phyloP scores from a whole-genome alignment of 1,284 basidiomycete species.

The Heliocybe sulcata region DNA sequence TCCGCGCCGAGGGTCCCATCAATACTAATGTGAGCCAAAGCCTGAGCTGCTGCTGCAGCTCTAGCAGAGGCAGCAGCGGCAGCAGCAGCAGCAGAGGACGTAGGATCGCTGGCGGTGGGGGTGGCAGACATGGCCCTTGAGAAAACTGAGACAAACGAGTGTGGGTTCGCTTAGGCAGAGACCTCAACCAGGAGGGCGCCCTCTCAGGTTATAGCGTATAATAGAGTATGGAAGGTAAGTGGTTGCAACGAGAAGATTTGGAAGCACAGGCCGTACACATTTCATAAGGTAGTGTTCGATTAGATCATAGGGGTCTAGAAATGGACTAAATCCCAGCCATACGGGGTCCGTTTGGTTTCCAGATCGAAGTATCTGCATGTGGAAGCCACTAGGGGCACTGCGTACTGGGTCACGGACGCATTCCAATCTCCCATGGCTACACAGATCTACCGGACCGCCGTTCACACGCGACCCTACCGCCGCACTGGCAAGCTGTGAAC shows the following conservation, averaged over 20 bases:
- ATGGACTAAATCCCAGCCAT: no score
- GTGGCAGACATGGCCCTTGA: background rate
- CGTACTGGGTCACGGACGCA: no score
- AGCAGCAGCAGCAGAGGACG: no score
- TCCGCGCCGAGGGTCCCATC: background rate
- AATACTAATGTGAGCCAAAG: background rate
- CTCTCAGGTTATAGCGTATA: background rate
- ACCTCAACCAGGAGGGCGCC: background rate
- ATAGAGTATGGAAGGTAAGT: background rate
- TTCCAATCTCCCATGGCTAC: no score
- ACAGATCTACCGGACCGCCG: no score
- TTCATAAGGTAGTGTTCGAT: background rate
- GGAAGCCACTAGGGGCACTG: background rate
- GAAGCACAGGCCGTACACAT: background rate
- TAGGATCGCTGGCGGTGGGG: no score
- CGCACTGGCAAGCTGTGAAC: no score
- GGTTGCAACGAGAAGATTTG: background rate
- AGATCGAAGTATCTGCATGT: background rate
- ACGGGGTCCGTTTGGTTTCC: background rate
- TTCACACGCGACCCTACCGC: no score
- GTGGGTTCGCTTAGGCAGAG: background rate
- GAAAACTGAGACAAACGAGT: background rate
- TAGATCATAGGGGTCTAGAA: background rate
- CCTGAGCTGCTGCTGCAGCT: background rate
- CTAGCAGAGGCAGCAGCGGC: background rate